Evolutionary conservation across 192 early-diverging fungal species (phyloP).

Genomic region (Coemansia sp.): DNA sequence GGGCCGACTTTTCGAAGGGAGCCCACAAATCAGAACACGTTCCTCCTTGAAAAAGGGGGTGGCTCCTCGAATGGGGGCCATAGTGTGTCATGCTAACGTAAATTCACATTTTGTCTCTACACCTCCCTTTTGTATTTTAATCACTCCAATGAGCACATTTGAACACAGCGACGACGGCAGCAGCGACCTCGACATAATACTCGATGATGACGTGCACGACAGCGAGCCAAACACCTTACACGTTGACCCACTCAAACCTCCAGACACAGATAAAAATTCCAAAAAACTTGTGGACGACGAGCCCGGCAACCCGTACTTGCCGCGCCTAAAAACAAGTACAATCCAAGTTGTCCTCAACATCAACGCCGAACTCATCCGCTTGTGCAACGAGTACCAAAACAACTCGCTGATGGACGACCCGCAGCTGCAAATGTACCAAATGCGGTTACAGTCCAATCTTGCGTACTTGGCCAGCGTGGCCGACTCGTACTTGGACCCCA

Average conservation of each 20-base stretch:
- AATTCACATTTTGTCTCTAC: no score
- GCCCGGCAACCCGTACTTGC: slow-evolving; percentile 37
- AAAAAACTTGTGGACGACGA: slow-evolving; percentile 28
- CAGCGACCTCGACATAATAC: slow-evolving; percentile 47
- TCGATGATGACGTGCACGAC: slow-evolving; percentile 46
- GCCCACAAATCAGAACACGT: no score
- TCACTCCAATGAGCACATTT: slow-evolving; percentile 13
- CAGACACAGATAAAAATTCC: no score
- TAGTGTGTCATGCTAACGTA: no score
- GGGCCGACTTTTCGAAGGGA: no score
- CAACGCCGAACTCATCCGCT: slow-evolving; percentile 60
- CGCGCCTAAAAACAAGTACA: slow-evolving; percentile 52
- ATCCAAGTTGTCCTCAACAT: slow-evolving; percentile 61
- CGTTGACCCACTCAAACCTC: no score
- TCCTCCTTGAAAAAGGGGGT: no score
- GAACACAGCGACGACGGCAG: slow-evolving; percentile 24
- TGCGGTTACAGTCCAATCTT: slow-evolving; percentile 64
- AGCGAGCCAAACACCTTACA: slow-evolving; percentile 9
- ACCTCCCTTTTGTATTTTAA: neutral
- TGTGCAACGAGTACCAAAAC: slow-evolving; percentile 65
- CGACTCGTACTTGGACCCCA: slow-evolving; percentile 56
- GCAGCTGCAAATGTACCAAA: slow-evolving; percentile 59
- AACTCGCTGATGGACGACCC: slow-evolving; percentile 61
- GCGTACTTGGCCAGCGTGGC: slow-evolving; percentile 64
- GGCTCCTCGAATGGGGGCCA: no score